phyloP scores from a whole-genome alignment of 2,329 filamentous ascomycete genomes.

The Cordyceps pruinosa region DNA sequence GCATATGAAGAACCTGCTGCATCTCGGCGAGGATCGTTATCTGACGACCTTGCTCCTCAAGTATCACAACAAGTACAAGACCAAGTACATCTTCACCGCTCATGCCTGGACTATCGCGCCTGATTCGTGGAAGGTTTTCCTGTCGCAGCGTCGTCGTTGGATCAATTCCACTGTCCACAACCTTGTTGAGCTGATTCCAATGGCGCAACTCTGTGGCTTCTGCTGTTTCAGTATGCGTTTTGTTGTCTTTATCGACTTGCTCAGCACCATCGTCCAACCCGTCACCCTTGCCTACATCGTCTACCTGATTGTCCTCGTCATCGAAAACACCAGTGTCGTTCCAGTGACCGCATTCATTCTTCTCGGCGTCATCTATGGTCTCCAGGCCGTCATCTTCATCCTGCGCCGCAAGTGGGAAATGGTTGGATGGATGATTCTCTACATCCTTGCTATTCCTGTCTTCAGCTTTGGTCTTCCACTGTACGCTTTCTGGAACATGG shows the following conservation, averaged over 20 bases:
- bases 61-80: conserved; percentile 90
- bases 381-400: conserved; percentile 96
- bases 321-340: conserved; percentile 54
- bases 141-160: conserved; percentile 98
- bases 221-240: conserved; percentile 99
- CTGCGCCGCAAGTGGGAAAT: conserved; percentile 97
- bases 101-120: conserved; percentile 97
- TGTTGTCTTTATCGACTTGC: conserved; percentile 86
- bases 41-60: conserved; percentile 91
- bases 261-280: conserved; percentile 87
- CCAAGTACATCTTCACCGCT: conserved; percentile 88
- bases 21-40: conserved; percentile 96
- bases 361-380: conserved; percentile 90
- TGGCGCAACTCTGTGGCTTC: conserved; percentile 95
- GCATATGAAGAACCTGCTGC: conserved; percentile 97
- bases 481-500: conserved; percentile 99
- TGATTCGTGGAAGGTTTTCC: conserved; percentile 87
- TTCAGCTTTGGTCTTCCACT: conserved; percentile 86
- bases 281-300: conserved; percentile 84
- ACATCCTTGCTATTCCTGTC: conserved; percentile 82
- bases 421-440: conserved; percentile 98
- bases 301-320: conserved; percentile 76
- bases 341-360: conserved; percentile 85
- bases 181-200: conserved; percentile 85
- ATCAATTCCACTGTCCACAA: conserved; percentile 99